Evolutionary conservation across 1,284 basidiomycete species (phyloP), one percentile per base, ranked within the genome.

Genomic region (Heterobasidion annosum): DNA sequence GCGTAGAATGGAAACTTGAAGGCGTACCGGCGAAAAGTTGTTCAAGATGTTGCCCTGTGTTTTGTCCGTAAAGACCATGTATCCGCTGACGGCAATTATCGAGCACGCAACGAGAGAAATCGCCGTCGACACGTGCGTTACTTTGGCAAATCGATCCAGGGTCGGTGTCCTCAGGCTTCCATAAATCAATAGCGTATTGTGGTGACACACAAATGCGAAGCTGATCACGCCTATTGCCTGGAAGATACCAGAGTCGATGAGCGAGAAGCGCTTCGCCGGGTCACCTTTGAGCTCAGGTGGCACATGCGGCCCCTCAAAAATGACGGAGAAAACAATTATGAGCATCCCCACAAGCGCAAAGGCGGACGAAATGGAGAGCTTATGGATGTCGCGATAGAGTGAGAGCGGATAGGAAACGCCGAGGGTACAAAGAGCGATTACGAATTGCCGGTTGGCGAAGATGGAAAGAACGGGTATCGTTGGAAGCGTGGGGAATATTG

Each of bases 311-410:
- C 91, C 91, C 63, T 95, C 85, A 48, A 97, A 72, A 35, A 96
- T 76, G 43, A 99, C 94, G 5, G 93, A 85, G 40, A 75, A 66
- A 51, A 99, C 93, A 64, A 99, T 99, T 67, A 98, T 86, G 56
- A 91, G 70, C 96, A 99, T 99, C 60, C 93, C 92, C 43, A 94
- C 66, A 19, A 93, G 80, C 10, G 92, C 93, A 56, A 99, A 82
- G 1, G 89, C 85, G 35, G 91, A 95, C 3, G 94, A 94, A 54
- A 94, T 88, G 34, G 93, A 88, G 34, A 99, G 84, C 69, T 97
- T 98, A 71, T 97, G 91, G 62, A 99, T 99, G 69, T 98, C 93
- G 53, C 96, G 90, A 68, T 99, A 93, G 16, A 99, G 79, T 4
- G 92, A 96, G 37, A 99, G 81, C 0, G 97, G 97, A 67, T 94